Percentiles rank a stretch among this genome's conserved stretches.
Evolutionary conservation across 352 stramenopile species (phyloP).

Genomic region (Phytophthora sansomeana): DNA sequence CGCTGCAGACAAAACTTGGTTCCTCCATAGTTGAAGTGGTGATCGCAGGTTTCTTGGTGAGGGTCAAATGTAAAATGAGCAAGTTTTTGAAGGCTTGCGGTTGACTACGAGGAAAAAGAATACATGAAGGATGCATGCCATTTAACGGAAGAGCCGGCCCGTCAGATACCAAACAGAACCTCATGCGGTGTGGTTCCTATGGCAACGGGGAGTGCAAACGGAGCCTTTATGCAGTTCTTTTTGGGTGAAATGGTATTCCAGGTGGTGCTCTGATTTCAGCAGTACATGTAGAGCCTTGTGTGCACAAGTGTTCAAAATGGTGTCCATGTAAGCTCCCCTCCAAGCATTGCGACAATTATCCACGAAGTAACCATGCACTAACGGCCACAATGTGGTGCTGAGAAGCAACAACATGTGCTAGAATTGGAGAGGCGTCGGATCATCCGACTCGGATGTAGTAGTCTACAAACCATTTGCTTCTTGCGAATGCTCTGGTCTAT

Average conservation of each 20-base stretch:
- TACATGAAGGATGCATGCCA: slow-evolving; percentile 1
- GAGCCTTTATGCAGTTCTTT: neutral
- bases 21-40: slow-evolving; percentile 17
- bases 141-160: slow-evolving; percentile 19
- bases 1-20: slow-evolving; percentile 33
- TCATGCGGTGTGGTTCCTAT: slow-evolving; percentile 26
- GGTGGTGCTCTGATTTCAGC: slow-evolving; percentile 20
- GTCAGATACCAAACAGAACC: slow-evolving; percentile 24
- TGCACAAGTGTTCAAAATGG: neutral
- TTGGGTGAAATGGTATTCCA: slow-evolving; percentile 6
- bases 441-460: slow-evolving; percentile 1
- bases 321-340: neutral
- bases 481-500: slow-evolving; percentile 19
- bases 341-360: slow-evolving; percentile 16
- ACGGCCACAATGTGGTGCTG: slow-evolving; percentile 10
- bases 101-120: neutral
- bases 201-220: neutral
- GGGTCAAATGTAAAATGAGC: slow-evolving; percentile 16
- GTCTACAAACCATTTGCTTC: slow-evolving; percentile 8
- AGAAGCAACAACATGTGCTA: slow-evolving; percentile 12
- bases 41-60: neutral
- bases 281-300: neutral
- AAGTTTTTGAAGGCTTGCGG: too few species aligned
- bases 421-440: neutral
- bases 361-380: slow-evolving; percentile 2